Percentiles rank a stretch among this genome's conserved stretches.
phyloP scores from a whole-genome alignment of 306 rosid genomes.

The Cucumis melo region DNA sequence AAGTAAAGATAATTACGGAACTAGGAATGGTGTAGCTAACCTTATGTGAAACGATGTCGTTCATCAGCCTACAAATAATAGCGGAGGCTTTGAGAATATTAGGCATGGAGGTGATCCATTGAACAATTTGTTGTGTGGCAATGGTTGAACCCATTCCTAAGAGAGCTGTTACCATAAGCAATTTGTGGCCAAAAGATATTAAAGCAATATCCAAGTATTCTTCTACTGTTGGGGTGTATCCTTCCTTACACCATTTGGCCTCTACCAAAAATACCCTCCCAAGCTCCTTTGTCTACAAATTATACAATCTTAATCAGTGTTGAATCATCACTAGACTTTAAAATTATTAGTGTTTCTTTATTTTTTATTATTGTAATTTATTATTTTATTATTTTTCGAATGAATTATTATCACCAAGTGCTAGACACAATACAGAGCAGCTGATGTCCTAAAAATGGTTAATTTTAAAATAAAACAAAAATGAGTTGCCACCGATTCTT shows the following conservation, averaged over 20 bases:
- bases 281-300: background rate
- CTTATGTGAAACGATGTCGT: constrained; percentile 14
- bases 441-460: no score
- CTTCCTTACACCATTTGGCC: constrained; percentile 28
- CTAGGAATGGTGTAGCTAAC: background rate
- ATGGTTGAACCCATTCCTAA: constrained; percentile 7
- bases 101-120: background rate
- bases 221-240: constrained; percentile 20
- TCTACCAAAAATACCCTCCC: constrained; percentile 21
- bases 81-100: constrained; percentile 8
- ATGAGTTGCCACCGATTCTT: no score
- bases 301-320: background rate
- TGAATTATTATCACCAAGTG: no score
- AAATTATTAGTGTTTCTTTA: background rate
- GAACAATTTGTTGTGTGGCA: constrained; percentile 7
- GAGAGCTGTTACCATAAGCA: constrained; percentile 2
- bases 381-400: no score
- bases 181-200: background rate
- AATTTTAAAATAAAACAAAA: no score
- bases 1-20: no score
- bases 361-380: no score
- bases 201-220: constrained; percentile 16
- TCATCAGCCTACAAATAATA: background rate
- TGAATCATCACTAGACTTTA: background rate
- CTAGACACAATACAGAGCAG: no score